Base-by-base conservation (phyloP, 2,329 filamentous ascomycete species). In the Parascedosporium putredinis region DNA sequence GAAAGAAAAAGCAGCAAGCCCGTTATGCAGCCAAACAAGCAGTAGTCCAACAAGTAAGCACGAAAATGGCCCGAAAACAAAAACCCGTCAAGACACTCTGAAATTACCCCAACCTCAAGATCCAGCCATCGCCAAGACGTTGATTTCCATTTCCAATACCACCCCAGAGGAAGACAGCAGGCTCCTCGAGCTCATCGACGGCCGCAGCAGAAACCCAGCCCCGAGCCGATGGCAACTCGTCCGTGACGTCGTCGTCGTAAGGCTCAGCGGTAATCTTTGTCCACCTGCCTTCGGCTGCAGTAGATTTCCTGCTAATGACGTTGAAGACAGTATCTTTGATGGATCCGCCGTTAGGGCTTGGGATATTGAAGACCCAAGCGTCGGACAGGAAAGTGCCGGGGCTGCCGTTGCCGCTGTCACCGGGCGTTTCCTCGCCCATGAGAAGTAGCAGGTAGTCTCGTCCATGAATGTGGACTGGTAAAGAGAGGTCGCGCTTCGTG, bases 341-440 rank as follows among this genome's bases (percentile, higher is more conserved):
- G 56, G 74, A 75, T 2, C 77, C 77, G 1, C 33, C 45, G 8
- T 18, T 20, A 76, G 71, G 8, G 76, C 31, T 50, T n/a, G 52
- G 78, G 16, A 81, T 70, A 62, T 81, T 76, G 63, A 81, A 84
- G 14, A 74, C 71, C 81, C 81, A 85, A 16, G 81, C 73, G 58
- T 84, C 80, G 54, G 69, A 64, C 64, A 71, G 73, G 61, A 79
- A 81, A 51, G 68, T 70, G 22, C 74, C 77, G 2, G 74, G 72
- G 14, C 64, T 72, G 16, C 67, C 68, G 56, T 78, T 71, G 24
- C 74, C 76, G 2, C 69, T 61, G 10, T 63, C 58, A 55, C 71
- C 74, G 2, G 77, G 70, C 38, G 68, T 63, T 22, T 67, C 63
- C 64, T 84, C 78, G 42, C 81, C 81, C 54, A 84, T 72, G 43